Percentiles rank a stretch among this genome's conserved stretches.
Evolutionary conservation across 1,284 basidiomycete genomes (phyloP).

Genomic region (Ceratorhiza oryzae-sativae): DNA sequence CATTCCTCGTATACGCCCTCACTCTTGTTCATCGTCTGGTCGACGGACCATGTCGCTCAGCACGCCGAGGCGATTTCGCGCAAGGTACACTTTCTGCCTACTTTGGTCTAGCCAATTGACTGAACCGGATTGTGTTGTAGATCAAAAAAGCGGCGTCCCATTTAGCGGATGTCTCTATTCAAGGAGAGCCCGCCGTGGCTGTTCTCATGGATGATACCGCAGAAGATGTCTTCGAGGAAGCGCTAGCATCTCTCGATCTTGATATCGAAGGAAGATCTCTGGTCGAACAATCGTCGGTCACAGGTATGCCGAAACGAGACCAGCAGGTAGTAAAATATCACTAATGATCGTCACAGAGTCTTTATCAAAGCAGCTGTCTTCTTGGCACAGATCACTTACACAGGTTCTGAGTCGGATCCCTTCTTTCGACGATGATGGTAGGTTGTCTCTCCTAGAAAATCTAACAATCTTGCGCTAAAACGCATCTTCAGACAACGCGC

Average conservation of each 20-base stretch:
- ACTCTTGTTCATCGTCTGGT: slow-evolving; percentile 31
- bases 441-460: neutral
- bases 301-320: neutral
- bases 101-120: neutral
- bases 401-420: slow-evolving; percentile 15
- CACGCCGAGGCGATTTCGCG: slow-evolving; percentile 24
- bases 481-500: slow-evolving; percentile 5
- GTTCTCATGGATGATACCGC: slow-evolving; percentile 31
- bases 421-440: slow-evolving; percentile 36
- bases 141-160: slow-evolving; percentile 30
- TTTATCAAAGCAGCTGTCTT: slow-evolving; percentile 25
- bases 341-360: slow-evolving; percentile 10
- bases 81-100: neutral
- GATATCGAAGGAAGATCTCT: slow-evolving; percentile 28
- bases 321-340: neutral
- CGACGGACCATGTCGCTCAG: slow-evolving; percentile 33
- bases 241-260: slow-evolving; percentile 27
- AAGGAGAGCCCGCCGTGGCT: slow-evolving; percentile 24
- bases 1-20: slow-evolving; percentile 31
- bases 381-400: slow-evolving; percentile 17
- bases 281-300: slow-evolving; percentile 23
- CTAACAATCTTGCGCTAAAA: neutral
- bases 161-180: slow-evolving; percentile 22
- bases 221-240: slow-evolving; percentile 24
- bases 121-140: neutral